Percentiles rank a stretch among this genome's conserved stretches.
Evolutionary conservation across 805 yeast genomes (phyloP).

Genomic region (Hanseniaspora jakobsenii): DNA sequence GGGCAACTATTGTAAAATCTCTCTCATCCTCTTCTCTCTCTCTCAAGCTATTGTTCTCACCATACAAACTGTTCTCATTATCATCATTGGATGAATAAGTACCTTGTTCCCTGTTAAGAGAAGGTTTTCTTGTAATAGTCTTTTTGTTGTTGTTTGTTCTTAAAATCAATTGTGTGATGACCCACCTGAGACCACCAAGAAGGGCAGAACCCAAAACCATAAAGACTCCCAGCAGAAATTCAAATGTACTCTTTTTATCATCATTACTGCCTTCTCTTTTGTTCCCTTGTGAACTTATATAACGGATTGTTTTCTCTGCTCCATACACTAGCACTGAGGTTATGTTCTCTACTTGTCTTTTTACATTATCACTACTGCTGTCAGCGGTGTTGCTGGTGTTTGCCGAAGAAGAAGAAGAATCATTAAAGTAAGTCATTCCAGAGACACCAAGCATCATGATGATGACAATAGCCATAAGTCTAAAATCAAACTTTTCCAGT

Average conservation of each 20-base stretch:
- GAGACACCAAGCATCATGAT: slow-evolving; percentile 76
- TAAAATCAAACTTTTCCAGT: slow-evolving; percentile 61
- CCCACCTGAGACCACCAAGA: slow-evolving; percentile 89
- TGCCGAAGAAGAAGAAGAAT: too few species aligned
- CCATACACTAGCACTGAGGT: slow-evolving; percentile 1
- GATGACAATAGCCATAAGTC: slow-evolving; percentile 54
- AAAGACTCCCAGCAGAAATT: slow-evolving; percentile 44
- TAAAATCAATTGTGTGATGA: slow-evolving; percentile 74
- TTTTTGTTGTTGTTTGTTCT: slow-evolving; percentile 27
- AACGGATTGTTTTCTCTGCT: too few species aligned
- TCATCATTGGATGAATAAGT: too few species aligned
- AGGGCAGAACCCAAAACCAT: slow-evolving; percentile 68
- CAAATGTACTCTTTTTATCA: slow-evolving; percentile 18
- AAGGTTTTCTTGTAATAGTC: not conserved
- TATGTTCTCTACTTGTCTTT: slow-evolving; percentile 16
- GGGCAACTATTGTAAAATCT: slow-evolving; percentile 12
- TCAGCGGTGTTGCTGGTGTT: too few species aligned
- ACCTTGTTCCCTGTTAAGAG: not conserved
- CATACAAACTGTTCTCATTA: too few species aligned
- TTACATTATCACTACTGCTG: too few species aligned
- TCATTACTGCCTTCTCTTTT: slow-evolving; percentile 13
- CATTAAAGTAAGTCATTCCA: slow-evolving; percentile 64
- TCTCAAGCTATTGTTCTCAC: too few species aligned
- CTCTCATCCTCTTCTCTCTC: not conserved
- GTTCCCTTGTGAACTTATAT: too few species aligned